phyloP scores from a whole-genome alignment of 768 basidiomycete species.

The Rhodotorula toruloides region DNA sequence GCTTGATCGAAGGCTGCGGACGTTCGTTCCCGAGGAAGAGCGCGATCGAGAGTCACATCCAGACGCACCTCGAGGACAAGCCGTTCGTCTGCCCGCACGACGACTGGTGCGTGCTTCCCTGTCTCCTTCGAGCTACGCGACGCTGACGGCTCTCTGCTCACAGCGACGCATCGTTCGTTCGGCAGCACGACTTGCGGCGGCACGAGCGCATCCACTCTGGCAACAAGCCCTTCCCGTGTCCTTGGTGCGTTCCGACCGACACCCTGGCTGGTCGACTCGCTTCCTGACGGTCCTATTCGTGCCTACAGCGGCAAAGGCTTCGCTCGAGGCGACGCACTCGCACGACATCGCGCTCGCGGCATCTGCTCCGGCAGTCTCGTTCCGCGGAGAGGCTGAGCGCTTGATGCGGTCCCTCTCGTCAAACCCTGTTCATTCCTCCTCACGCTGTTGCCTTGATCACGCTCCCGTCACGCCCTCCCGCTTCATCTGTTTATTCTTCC shows the following conservation, averaged over 20 bases:
- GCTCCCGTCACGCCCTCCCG: too few species aligned
- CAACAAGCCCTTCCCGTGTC: conserved; percentile 50
- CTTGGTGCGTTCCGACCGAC: conserved; percentile 47
- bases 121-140: background rate
- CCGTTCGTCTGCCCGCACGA: conserved; percentile 48
- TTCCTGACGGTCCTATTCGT: background rate
- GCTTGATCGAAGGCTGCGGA: conserved; percentile 44
- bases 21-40: conserved; percentile 44
- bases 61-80: conserved; percentile 52
- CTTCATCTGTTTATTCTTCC: too few species aligned
- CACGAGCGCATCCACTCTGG: conserved; percentile 50
- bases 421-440: too few species aligned
- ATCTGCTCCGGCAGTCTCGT: conserved; percentile 49
- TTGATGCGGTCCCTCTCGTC: background rate
- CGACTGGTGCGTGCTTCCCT: conserved; percentile 47
- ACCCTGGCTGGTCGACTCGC: too few species aligned
- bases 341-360: conserved; percentile 49
- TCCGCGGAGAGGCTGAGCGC: conserved; percentile 35
- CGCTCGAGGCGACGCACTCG: conserved; percentile 50
- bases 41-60: conserved; percentile 50
- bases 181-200: conserved; percentile 50
- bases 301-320: conserved; percentile 50
- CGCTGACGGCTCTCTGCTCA: background rate
- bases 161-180: conserved; percentile 50
- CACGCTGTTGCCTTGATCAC: background rate